Evolutionary conservation across 768 basidiomycete genomes (phyloP), one percentile per base, ranked within the genome.

Genomic region (Mycena chlorophos): DNA sequence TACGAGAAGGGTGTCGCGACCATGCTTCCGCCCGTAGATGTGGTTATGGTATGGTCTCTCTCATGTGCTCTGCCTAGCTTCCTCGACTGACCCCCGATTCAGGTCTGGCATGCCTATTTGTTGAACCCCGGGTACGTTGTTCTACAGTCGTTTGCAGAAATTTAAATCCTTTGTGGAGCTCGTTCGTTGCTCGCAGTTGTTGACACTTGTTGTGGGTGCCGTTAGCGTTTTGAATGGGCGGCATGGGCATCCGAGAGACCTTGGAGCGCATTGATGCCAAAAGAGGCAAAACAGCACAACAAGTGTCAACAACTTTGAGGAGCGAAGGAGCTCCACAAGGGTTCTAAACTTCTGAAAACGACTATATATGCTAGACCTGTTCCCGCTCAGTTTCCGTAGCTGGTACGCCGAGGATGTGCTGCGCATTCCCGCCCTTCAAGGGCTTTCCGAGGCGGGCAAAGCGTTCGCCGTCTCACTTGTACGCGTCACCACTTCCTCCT

Each of bases 101-200:
- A 71, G 70, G 68, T 73, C 6, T 73, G 71, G 72, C 74, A 75
- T 53, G 63, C 74, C 1, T 75, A 75, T 54, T 65, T 73, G 64
- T 58, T 75, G 8, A 68, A 64, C 26, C 57, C 57, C 14, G 39
- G 64, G 70, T 56, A 19, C 2, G 57, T 55, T 26, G 51, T 29
- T 4, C 57, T 27, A 51, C n/a, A n/a, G n/a, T n/a, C n/a, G n/a
- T n/a, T n/a, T n/a, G n/a, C n/a, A n/a, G n/a, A n/a, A n/a, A n/a
- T n/a, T n/a, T n/a, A n/a, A n/a, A n/a, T n/a, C n/a, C n/a, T n/a
- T n/a, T n/a, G n/a, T n/a, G n/a, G n/a, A n/a, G n/a, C n/a, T n/a
- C n/a, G n/a, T n/a, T n/a, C n/a, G n/a, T n/a, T n/a, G n/a, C n/a
- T n/a, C n/a, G n/a, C n/a, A n/a, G n/a, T n/a, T n/a, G n/a, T n/a